Evolutionary conservation across 2,329 filamentous ascomycete species (phyloP), one percentile per base, ranked within the genome.

Genomic region (Aspergillus sp.): DNA sequence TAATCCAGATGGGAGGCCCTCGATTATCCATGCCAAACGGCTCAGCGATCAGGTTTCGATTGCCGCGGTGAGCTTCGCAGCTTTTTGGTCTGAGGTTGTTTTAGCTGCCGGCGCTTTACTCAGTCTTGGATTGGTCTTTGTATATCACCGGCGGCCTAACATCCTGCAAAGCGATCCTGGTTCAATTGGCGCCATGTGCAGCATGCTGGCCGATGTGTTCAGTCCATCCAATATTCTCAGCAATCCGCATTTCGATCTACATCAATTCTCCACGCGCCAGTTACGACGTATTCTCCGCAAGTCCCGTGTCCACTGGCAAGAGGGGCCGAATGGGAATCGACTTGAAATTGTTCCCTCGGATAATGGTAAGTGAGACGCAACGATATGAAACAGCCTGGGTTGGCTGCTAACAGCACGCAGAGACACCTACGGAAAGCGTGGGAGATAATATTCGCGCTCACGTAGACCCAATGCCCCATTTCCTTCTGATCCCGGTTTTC

Each of bases 141-240:
- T 59, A 35, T 65, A 64, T 43, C 55, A 55, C 7, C 55, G 46
- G 1, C 61, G 62, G 0, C 49, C 56, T 6, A 61, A 62, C 12
- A 62, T 64, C 27, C 55, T 65, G 1, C 54, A 62, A 43, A 60
- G 59, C 30, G 62, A 65, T 29, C 63, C 63, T 1, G 58, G 60
- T 5, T 64, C 63, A 5, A 63, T 65, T 29, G 59, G 59, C 10
- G 59, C 62, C 39, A 65, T 65, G 61, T 66, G 62, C 36, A 65
- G 61, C 50, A 62, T 65, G 41, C 51, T 59, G 2, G 58, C 60
- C 2, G 60, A 65, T 40, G 43, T 65, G 0, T 59, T 65, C 26
- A 56, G 57, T 27, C 52, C 57, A 2, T 49, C 51, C 28, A 65
- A 63, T 40, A 48, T 65, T 9, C 52, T 65, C 2, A 52, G 53